phyloP scores from a whole-genome alignment of 2,329 filamentous ascomycete species.

The Ascochyta fabae region DNA sequence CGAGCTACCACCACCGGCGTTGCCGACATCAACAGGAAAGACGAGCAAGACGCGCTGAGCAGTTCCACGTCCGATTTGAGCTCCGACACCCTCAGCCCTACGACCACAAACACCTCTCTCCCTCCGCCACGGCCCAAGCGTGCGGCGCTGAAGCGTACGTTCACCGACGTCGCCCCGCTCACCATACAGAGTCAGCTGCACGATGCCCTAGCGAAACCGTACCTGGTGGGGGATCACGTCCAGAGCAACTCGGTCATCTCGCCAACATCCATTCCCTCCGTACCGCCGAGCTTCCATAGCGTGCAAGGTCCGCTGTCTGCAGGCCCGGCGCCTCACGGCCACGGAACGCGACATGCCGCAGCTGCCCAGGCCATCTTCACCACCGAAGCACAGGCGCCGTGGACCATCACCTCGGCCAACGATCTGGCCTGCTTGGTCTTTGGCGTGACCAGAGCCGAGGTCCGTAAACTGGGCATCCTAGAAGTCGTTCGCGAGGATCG shows the following conservation, averaged over 20 bases:
- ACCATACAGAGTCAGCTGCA: constrained; percentile 82
- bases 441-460: constrained; percentile 95
- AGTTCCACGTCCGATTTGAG: constrained; percentile 29
- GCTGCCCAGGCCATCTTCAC: constrained; percentile 97
- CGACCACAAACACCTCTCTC: constrained; percentile 23
- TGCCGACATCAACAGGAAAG: constrained; percentile 15
- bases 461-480: constrained; percentile 91
- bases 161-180: constrained; percentile 79
- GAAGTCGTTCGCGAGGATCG: constrained; percentile 93
- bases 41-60: constrained; percentile 21
- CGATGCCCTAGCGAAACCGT: constrained; percentile 85
- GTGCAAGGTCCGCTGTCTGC: constrained; percentile 43
- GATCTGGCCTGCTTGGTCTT: constrained; percentile 97
- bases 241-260: constrained; percentile 54
- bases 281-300: constrained; percentile 42
- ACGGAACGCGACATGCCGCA: constrained; percentile 87
- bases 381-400: constrained; percentile 87
- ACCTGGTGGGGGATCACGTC: constrained; percentile 62
- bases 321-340: constrained; percentile 69
- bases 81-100: constrained; percentile 32
- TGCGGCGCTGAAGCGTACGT: constrained; percentile 80
- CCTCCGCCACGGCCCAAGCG: constrained; percentile 50
- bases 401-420: constrained; percentile 96
- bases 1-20: constrained; percentile 20
- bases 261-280: constrained; percentile 53